These are phyloP conservation scores for Chalaropsis ovoidea DNA, from an alignment of 2,329 filamentous ascomycete genomes.

Conservation along the genomic window DNA sequence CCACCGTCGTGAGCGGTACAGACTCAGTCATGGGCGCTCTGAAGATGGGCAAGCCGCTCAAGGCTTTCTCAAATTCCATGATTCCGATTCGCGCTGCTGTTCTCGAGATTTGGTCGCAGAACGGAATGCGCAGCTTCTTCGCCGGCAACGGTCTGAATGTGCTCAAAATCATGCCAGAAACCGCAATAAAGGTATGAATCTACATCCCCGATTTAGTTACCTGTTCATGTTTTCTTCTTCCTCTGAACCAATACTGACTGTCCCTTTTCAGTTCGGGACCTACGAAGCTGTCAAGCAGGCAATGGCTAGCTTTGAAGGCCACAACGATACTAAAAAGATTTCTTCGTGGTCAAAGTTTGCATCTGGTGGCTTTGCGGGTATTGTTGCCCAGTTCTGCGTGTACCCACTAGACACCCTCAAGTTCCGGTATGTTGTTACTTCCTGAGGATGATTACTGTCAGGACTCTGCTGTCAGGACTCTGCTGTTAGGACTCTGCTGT, in stretches of 20 bases:
- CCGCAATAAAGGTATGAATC: conserved; percentile 63
- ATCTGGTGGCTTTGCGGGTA: conserved; percentile 81
- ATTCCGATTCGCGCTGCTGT: conserved; percentile 65
- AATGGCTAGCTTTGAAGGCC: conserved; percentile 77
- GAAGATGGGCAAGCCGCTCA: conserved; percentile 57
- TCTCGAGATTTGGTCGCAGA: conserved; percentile 15
- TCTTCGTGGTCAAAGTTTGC: conserved; percentile 79
- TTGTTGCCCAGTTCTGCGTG: conserved; percentile 92
- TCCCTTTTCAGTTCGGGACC: conserved; percentile 58
- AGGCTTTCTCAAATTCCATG: conserved; percentile 54
- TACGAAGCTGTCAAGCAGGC: conserved; percentile 91
- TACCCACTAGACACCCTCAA: conserved; percentile 85
- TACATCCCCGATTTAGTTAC: conserved; percentile 18
- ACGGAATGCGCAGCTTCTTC: conserved; percentile 16
- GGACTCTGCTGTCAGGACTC: too few species aligned
- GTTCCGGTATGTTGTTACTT: conserved; percentile 40
- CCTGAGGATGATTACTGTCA: not conserved
- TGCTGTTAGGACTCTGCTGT: too few species aligned
- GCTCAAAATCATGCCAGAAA: conserved; percentile 96
- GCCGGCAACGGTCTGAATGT: conserved; percentile 92
- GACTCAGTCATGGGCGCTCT: conserved; percentile 53
- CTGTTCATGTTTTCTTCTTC: conserved; percentile 12
- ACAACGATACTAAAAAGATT: conserved; percentile 68
- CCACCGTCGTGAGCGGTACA: conserved; percentile 38
- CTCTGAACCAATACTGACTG: not conserved